Percentiles rank a stretch among this genome's conserved stretches.
phyloP scores from a whole-genome alignment of 306 rosid genomes.

The Cicer pinnatifidum region DNA sequence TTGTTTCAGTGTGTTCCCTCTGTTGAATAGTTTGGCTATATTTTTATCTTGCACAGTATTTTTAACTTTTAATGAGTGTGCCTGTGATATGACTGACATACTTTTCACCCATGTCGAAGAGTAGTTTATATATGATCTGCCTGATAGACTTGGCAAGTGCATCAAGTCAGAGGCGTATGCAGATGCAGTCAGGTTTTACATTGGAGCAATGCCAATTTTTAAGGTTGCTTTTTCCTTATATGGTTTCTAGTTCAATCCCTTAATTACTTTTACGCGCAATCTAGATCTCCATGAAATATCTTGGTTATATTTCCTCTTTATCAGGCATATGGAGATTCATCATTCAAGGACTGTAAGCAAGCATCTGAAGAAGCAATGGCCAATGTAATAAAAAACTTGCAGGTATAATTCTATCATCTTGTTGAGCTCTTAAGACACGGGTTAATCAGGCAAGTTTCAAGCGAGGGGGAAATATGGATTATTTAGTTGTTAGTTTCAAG shows the following conservation, averaged over 20 bases:
- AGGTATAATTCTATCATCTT: conserved; percentile 57
- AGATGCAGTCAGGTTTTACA: conserved; percentile 87
- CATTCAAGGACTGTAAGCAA: conserved; percentile 85
- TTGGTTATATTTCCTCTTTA: conserved; percentile 35
- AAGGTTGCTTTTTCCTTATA: conserved; percentile 57
- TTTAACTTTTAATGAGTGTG: conserved; percentile 17
- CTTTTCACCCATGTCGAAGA: conserved; percentile 47
- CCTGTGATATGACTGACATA: conserved; percentile 33
- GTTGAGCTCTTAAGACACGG: neutral
- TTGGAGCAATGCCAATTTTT: conserved; percentile 92
- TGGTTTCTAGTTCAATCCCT: conserved; percentile 43
- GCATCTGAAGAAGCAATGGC: conserved; percentile 94
- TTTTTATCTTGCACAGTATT: neutral
- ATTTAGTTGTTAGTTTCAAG: conserved; percentile 37
- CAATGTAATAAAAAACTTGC: conserved; percentile 68
- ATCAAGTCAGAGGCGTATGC: conserved; percentile 87
- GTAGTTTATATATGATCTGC: conserved; percentile 95
- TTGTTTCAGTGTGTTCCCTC: neutral
- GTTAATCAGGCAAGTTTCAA: conserved; percentile 22
- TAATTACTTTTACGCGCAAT: conserved; percentile 25
- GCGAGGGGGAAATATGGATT: conserved; percentile 25
- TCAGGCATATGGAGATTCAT: conserved; percentile 90
- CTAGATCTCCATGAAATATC: conserved; percentile 36
- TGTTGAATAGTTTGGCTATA: neutral
- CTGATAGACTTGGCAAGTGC: conserved; percentile 87